These are phyloP conservation scores for Alternaria postmessia DNA, from an alignment of 2,329 filamentous ascomycete genomes.

Conservation along the genomic window DNA sequence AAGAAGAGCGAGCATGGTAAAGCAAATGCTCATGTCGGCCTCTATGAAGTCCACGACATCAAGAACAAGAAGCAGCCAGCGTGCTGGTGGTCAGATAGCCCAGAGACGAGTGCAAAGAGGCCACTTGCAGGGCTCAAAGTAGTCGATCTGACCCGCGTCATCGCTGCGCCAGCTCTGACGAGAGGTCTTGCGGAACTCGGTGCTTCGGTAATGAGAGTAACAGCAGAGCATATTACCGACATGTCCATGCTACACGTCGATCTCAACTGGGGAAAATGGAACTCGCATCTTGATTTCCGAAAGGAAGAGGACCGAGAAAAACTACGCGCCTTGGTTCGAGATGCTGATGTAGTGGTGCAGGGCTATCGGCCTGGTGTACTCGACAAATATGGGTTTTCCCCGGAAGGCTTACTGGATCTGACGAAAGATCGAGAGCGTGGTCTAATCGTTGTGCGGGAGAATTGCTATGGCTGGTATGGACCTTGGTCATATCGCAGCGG, in stretches of 20 bases:
- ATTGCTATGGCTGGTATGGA: constrained; percentile 64
- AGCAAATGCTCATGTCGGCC: constrained; percentile 53
- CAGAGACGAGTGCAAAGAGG: constrained; percentile 36
- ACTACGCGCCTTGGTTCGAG: constrained; percentile 53
- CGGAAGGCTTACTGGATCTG: constrained; percentile 53
- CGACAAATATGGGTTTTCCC: constrained; percentile 57
- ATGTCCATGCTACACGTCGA: constrained; percentile 55
- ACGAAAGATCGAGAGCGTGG: constrained; percentile 53
- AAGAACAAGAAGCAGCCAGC: constrained; percentile 39
- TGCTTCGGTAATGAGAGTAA: constrained; percentile 58
- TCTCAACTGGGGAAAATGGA: constrained; percentile 62
- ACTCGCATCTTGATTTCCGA: constrained; percentile 55
- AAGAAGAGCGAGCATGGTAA: constrained; percentile 52
- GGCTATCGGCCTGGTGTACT: constrained; percentile 59
- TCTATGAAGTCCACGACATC: constrained; percentile 51
- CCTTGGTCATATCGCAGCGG: constrained; percentile 58
- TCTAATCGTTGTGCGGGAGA: constrained; percentile 60
- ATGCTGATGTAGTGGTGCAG: constrained; percentile 61
- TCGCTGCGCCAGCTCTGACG: constrained; percentile 58
- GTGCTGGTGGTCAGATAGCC: constrained; percentile 54
- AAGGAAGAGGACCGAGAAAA: constrained; percentile 50
- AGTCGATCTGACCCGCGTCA: constrained; percentile 60
- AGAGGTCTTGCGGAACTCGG: constrained; percentile 57
- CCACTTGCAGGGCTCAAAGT: constrained; percentile 61
- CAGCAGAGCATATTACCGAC: constrained; percentile 52